Evolutionary conservation across 306 rosid genomes (phyloP), one percentile per base, ranked within the genome.

Genomic region (Leucaena leucocephala): DNA sequence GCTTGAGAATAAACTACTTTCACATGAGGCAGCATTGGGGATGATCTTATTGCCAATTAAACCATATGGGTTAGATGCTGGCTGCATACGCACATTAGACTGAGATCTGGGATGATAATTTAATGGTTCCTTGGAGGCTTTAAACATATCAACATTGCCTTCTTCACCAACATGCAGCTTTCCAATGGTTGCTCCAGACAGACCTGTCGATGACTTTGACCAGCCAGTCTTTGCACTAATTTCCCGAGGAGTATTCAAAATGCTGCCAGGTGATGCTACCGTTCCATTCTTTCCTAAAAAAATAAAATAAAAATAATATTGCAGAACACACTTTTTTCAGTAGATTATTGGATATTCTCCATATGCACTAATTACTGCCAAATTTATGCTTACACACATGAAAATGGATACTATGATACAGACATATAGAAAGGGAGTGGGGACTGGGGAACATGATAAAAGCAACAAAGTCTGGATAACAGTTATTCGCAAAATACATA

Each of bases 1-100:
- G 83, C 97, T 92, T 66, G 93, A 92, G 84, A 90, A 92, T 68
- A 92, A 91, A 81, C 91, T 86, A 65, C 92, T 86, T 86, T 92
- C 97, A 70, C 81, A 83, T 52, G 90, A 74, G 68, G 82, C 78
- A 19, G 86, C 91, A 87, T 78, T 75, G 38, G 82, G 59, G 62
- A 82, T 64, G 82, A 85, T 78, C 84, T 79, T 92, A 65, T 79
- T 82, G 48, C 90, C 92, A 63, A 81, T 84, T 52, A 88, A 82
- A 78, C 96, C 91, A 77, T 84, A 86, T 17, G 93, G 79, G 82
- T 83, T 81, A 78, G 92, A 78, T 78, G 88, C 73, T 57, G 87
- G 86, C 86, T 77, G 90, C 79, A 66, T 70, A 52, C 43, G 82
- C 75, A 78, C 79, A 77, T 84, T 82, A 43, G 90, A 78, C 91